These are phyloP conservation scores for Quercus phellos DNA, from an alignment of 331 rosid species.

Conservation along the genomic window DNA sequence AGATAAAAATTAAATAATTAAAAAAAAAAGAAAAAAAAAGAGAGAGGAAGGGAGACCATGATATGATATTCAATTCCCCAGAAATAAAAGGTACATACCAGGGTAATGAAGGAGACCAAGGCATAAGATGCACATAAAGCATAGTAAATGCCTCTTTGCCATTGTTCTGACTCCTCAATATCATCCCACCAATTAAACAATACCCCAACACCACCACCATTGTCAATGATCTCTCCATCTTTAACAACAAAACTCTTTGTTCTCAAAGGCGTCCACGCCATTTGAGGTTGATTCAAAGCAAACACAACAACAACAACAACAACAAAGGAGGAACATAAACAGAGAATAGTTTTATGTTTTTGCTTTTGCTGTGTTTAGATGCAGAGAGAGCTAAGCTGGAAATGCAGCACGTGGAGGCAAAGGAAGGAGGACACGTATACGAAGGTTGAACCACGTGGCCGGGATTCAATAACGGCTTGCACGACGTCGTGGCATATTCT, in stretches of 20 bases:
- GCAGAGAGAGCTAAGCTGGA: not conserved
- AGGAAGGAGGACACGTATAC: not conserved
- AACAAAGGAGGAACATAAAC: not conserved
- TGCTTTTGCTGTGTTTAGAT: conserved; percentile 4
- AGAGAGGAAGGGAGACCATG: too few species aligned
- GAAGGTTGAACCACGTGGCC: conserved; percentile 18
- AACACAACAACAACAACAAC: too few species aligned
- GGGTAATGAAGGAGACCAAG: conserved; percentile 47
- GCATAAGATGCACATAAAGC: conserved; percentile 45
- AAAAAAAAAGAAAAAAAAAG: accelerated
- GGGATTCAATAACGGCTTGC: not conserved
- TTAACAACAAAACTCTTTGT: conserved; percentile 24
- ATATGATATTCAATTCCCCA: too few species aligned
- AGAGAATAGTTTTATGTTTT: not conserved
- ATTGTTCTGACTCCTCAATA: conserved; percentile 35
- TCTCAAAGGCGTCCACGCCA: conserved; percentile 27
- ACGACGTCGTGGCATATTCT: conserved; percentile 16
- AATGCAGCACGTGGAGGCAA: not conserved
- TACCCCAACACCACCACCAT: not conserved
- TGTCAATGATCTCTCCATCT: conserved; percentile 16
- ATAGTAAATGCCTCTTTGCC: conserved; percentile 42
- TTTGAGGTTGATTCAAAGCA: not conserved
- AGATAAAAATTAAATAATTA: too few species aligned
- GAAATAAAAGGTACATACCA: conserved; percentile 25
- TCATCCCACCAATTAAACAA: conserved; percentile 33